These are phyloP conservation scores for Trypanosoma boissoni DNA, from an alignment of 208 protist species.

Conservation along the genomic window DNA sequence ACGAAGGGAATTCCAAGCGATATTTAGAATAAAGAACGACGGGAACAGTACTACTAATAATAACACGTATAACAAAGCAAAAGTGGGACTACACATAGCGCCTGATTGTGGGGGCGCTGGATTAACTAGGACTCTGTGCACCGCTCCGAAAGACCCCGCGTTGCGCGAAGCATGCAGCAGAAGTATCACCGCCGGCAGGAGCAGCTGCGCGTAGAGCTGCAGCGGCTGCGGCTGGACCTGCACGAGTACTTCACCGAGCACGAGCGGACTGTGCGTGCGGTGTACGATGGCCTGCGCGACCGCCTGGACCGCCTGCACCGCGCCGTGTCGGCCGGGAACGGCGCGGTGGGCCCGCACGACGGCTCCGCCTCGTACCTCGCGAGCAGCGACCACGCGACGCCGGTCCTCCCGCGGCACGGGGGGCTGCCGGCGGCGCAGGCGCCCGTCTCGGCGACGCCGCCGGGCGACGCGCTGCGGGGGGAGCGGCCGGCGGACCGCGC, in stretches of 20 bases:
- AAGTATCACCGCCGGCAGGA: constrained; percentile 26
- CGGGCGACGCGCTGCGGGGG: background rate
- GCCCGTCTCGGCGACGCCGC: background rate
- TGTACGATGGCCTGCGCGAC: constrained; percentile 46
- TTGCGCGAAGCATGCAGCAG: too few species aligned
- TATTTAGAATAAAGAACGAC: too few species aligned
- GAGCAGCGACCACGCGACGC: constrained; percentile 7
- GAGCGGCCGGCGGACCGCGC: background rate
- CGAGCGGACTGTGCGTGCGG: constrained; percentile 42
- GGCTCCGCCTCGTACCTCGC: constrained; percentile 13
- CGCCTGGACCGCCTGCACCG: constrained; percentile 51
- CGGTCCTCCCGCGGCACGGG: constrained; percentile 7
- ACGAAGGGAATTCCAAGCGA: too few species aligned
- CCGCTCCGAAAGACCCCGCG: too few species aligned
- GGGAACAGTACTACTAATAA: too few species aligned
- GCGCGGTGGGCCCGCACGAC: constrained; percentile 4
- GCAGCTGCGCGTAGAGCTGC: constrained; percentile 33
- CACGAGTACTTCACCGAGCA: constrained; percentile 63
- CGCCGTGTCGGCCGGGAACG: constrained; percentile 17
- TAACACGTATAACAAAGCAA: too few species aligned
- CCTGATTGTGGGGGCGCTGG: too few species aligned
- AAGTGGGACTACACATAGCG: too few species aligned
- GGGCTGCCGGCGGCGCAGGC: constrained; percentile 12
- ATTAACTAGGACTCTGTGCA: too few species aligned
- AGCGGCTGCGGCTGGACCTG: constrained; percentile 35